A percentile compares a stretch with the other conserved stretches of the same genome.
Evolutionary conservation across 345 rosid genomes (phyloP).

Genomic region (Bruguiera gymnorhiza): DNA sequence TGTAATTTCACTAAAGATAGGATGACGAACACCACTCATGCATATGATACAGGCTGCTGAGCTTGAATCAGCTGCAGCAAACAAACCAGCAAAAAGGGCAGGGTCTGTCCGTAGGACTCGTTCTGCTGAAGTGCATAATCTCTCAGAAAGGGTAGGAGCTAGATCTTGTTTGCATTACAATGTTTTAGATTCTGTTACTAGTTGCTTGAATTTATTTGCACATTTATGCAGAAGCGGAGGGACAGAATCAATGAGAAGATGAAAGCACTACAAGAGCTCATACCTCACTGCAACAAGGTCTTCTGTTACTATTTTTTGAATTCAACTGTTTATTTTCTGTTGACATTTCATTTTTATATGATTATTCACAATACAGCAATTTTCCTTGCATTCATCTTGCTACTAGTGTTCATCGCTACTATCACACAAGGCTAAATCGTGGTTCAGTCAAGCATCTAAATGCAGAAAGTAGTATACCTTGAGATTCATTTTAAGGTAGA

Average conservation of each 20-base stretch:
- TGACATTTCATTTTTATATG: neutral
- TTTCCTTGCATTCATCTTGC: too few species aligned
- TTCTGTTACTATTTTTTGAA: neutral
- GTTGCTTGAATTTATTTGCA: neutral
- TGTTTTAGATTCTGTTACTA: neutral
- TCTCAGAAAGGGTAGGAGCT: neutral
- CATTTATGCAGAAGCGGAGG: slow-evolving; percentile 48
- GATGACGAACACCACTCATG: neutral
- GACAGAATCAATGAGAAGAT: slow-evolving; percentile 61
- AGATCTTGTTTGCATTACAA: neutral
- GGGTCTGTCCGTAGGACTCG: slow-evolving; percentile 4
- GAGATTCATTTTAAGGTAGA: neutral
- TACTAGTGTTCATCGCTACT: too few species aligned
- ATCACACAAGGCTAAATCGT: neutral
- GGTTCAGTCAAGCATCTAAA: neutral
- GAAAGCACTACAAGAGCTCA: slow-evolving; percentile 65
- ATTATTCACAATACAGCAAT: too few species aligned
- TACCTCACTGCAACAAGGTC: slow-evolving; percentile 53
- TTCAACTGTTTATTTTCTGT: neutral
- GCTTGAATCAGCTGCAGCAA: slow-evolving; percentile 6
- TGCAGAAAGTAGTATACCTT: neutral
- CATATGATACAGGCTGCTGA: neutral
- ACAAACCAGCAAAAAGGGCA: neutral
- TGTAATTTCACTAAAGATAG: neutral
- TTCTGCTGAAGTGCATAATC: slow-evolving; percentile 3